Conservation (phyloP, 2,329 filamentous ascomycete genomes). For the Colletotrichum sansevieriae region DNA sequence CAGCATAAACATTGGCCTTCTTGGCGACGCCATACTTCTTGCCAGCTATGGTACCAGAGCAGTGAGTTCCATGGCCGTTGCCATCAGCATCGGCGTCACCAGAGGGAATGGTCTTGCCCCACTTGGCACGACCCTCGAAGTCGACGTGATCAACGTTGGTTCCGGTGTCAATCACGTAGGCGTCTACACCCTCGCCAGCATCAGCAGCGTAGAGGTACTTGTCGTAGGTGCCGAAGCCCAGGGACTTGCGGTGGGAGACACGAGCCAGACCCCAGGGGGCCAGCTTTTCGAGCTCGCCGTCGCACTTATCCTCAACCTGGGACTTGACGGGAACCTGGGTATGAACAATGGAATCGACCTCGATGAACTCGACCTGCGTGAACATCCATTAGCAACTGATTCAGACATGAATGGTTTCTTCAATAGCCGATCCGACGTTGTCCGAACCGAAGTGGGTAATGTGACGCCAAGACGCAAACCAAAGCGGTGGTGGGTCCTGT, state of each 20-base stretch:
- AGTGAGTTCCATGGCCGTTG: slow-evolving; percentile 99
- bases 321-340: slow-evolving; percentile 69
- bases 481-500: background rate
- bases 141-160: slow-evolving; percentile 95
- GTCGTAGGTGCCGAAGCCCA: slow-evolving; percentile 95
- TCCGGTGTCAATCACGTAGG: slow-evolving; percentile 98
- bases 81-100: slow-evolving; percentile 91
- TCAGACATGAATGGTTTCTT: slow-evolving; percentile 3
- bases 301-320: slow-evolving; percentile 59
- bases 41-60: slow-evolving; percentile 96
- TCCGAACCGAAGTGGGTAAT: slow-evolving; percentile 1
- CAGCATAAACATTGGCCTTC: slow-evolving; percentile 96
- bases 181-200: slow-evolving; percentile 96
- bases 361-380: slow-evolving; percentile 92
- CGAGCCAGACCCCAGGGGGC: slow-evolving; percentile 99
- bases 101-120: slow-evolving; percentile 95
- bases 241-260: slow-evolving; percentile 91
- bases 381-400: slow-evolving; percentile 27
- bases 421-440: background rate
- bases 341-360: slow-evolving; percentile 93
- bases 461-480: slow-evolving; percentile 1
- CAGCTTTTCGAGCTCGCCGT: slow-evolving; percentile 83
- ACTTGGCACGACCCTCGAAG: slow-evolving; percentile 94
- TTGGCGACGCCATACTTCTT: slow-evolving; percentile 99
- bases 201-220: slow-evolving; percentile 95